A percentile compares a stretch with the other conserved stretches of the same genome.
phyloP scores from a whole-genome alignment of 2,329 filamentous ascomycete species.

The Chaetoscypha palmicola region DNA sequence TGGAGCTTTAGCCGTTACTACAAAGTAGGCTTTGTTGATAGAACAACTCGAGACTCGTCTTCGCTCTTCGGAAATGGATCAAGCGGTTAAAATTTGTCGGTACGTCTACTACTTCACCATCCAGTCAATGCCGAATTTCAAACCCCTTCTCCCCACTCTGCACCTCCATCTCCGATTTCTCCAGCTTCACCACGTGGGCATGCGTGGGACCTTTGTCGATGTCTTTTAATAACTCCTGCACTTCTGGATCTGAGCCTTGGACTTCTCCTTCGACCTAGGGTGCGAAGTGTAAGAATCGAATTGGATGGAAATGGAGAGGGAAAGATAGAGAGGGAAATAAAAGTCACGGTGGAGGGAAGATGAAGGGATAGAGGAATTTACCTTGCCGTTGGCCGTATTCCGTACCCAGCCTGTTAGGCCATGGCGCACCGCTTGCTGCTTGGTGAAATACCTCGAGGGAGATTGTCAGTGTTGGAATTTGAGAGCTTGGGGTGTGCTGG shows the following conservation, averaged over 20 bases:
- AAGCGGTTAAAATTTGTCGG: too few relatives aligned
- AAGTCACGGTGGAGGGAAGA: neutral
- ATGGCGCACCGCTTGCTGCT: constrained; percentile 43
- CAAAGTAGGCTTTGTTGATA: too few relatives aligned
- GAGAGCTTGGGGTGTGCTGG: neutral
- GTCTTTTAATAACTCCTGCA: constrained; percentile 66
- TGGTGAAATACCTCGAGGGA: constrained; percentile 46
- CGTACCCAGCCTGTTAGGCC: constrained; percentile 55
- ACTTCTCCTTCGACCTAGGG: constrained; percentile 79
- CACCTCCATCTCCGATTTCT: constrained; percentile 58
- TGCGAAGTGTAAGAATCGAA: neutral
- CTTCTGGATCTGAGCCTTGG: constrained; percentile 60
- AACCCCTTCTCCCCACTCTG: constrained; percentile 65
- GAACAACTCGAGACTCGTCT: too few relatives aligned
- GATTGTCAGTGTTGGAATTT: neutral
- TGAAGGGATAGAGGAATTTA: constrained; percentile 17
- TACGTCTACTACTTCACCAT: too few relatives aligned
- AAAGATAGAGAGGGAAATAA: neutral
- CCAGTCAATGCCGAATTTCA: constrained; percentile 36
- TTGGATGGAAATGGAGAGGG: neutral
- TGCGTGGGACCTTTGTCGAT: constrained; percentile 66
- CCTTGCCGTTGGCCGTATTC: constrained; percentile 52
- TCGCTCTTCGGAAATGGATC: too few relatives aligned
- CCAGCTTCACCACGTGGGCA: constrained; percentile 67
- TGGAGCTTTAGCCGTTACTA: too few relatives aligned